Evolutionary conservation across 1,284 basidiomycete species (phyloP), one percentile per base, ranked within the genome.

Genomic region (Gymnopus androsaceus): DNA sequence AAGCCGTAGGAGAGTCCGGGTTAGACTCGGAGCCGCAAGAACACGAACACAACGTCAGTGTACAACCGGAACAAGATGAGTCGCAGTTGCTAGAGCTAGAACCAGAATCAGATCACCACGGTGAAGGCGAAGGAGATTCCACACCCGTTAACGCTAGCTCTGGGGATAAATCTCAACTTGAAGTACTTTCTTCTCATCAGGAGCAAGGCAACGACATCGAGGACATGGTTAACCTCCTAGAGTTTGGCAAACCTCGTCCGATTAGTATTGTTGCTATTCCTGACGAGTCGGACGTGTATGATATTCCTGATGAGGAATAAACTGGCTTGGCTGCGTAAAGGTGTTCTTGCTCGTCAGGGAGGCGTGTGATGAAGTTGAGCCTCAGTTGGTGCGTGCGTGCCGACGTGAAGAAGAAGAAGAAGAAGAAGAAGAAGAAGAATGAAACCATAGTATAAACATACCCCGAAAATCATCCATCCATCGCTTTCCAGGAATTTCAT

Each of bases 211-310:
- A 55, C 49, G 79, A 86, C 28, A 73, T 86, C 28, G 87, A 82
- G 66, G 80, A 82, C 55, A 82, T 88, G 52, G 82, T 89, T 60
- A 82, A 78, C 61, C 74, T 88, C 61, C 79, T 88, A 11, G 83
- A 89, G 69, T 67, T 73, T 0, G 64, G 72, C 34, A 77, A 77
- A 63, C 68, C 73, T 21, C 73, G 72, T 44, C 73, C 74, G n/a
- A 67, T 70, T 57, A 78, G 74, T 65, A 74, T 76, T 42, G 63
- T 67, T 48, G 75, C 69, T 64, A 80, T 82, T 59, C 78, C 81
- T 42, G 81, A 82, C 54, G 79, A 79, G 45, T 21, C 23, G 23
- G 48, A 50, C 11, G 70, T 76, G 41, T 67, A 71, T 45, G 77
- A 79, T 62, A 77, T 77, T 63, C 75, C 75, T 14, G 75, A 77